Evolutionary conservation across 2,329 filamentous ascomycete species (phyloP).

Genomic region (Fusarium denticulatum): DNA sequence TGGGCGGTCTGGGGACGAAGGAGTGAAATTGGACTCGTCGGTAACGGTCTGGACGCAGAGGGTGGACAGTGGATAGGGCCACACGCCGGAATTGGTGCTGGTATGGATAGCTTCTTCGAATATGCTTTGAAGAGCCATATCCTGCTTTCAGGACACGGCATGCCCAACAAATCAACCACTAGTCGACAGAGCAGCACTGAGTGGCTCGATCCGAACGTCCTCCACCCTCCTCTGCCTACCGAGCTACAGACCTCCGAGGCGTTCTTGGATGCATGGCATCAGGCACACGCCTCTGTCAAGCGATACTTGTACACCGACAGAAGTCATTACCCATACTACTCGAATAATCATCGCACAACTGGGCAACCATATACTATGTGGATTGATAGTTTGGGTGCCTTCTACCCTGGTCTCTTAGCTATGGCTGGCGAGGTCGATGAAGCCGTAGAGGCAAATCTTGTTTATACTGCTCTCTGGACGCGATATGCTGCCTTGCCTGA

Average conservation of each 20-base stretch:
- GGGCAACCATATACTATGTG: conserved; percentile 90
- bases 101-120: conserved; percentile 98
- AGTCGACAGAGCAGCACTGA: conserved; percentile 53
- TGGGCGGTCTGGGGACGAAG: conserved; percentile 95
- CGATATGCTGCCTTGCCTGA: conserved; percentile 94
- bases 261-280: conserved; percentile 85
- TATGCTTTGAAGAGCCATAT: conserved; percentile 96
- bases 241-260: conserved; percentile 77
- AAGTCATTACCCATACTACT: conserved; percentile 88
- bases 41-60: conserved; percentile 91
- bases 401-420: conserved; percentile 89
- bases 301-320: conserved; percentile 85
- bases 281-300: conserved; percentile 87
- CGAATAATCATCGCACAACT: conserved; percentile 87
- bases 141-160: conserved; percentile 79
- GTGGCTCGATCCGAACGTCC: conserved; percentile 72
- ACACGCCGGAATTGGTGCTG: conserved; percentile 93
- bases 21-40: conserved; percentile 87
- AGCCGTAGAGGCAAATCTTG: conserved; percentile 86
- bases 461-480: conserved; percentile 94
- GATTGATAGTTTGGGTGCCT: conserved; percentile 96
- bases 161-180: conserved; percentile 59
- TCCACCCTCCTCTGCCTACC: conserved; percentile 68
- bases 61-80: conserved; percentile 88
- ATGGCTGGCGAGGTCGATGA: conserved; percentile 91